Evolutionary conservation across 805 yeast genomes (phyloP), one percentile per base, ranked within the genome.

Genomic region (Nakazawaea peltata): DNA sequence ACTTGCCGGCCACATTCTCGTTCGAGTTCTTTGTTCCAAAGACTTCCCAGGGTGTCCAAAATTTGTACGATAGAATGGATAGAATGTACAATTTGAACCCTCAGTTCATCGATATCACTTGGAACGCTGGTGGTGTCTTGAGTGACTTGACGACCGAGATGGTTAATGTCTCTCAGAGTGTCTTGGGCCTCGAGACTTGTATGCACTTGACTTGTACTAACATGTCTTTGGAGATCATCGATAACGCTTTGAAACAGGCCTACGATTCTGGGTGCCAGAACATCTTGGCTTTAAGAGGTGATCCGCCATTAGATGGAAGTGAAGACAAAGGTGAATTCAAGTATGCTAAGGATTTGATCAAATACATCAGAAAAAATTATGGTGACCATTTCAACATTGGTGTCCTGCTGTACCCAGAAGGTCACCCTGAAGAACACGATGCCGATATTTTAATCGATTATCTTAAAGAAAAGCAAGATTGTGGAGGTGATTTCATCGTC

Each of bases 161-260:
- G 73, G 94, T 92, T 4, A 74, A 86, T 46, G 86, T 94, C 3
- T 75, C 97, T 1, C 95, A 88, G 47, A 77, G 88, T 2, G 88
- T 86, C 3, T 65, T 88, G 37, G 97, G 97, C 7, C 65, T 90
- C 41, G 97, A 90, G 51, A 90, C 97, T 0, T 92, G 97, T 56
- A 88, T 92, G 96, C 98, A 92, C 57, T 67, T 92, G 59, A 92
- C 98, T 2, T 92, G 98, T 53, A 87, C 97, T 13, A 90, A 88
- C 50, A 92, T 92, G 98, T 75, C 87, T 19, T 65, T 77, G 19
- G 74, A 71, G 27, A 65, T 80, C 44, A 82, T 92, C 43, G 96
- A 88, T 51, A 71, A 76, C 40, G 97, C 98, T 4, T 68, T 90
- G 45, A 69, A 76, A 40, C 77, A 77, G 41, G 98, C 97, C 1